These are phyloP conservation scores for Russula lepida DNA, from an alignment of 768 basidiomycete species.

Conservation along the genomic window DNA sequence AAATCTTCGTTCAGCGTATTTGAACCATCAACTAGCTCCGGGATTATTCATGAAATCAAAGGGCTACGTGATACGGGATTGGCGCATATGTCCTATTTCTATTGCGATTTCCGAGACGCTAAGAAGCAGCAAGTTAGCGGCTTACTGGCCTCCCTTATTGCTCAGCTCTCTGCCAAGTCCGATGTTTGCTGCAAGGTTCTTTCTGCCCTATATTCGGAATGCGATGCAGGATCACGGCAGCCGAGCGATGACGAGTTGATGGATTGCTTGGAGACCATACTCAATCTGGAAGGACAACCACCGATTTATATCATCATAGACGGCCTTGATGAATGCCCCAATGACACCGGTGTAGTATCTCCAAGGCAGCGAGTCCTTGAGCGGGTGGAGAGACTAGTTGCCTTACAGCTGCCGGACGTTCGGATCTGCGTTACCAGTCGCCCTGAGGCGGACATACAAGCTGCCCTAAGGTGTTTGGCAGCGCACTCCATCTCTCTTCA, in stretches of 20 bases:
- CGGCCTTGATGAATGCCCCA: neutral
- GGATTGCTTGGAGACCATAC: neutral
- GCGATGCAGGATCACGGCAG: neutral
- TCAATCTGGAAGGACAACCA: neutral
- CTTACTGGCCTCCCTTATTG: neutral
- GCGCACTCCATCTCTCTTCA: neutral
- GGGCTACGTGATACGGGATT: neutral
- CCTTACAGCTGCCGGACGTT: neutral
- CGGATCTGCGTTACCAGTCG: neutral
- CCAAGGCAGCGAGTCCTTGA: neutral
- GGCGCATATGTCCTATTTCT: neutral
- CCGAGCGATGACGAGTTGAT: neutral
- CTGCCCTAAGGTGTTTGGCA: neutral
- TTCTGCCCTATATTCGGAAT: neutral
- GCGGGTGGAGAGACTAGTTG: neutral
- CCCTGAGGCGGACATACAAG: neutral
- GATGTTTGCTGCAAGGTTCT: neutral
- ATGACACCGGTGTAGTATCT: neutral
- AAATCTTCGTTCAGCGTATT: neutral
- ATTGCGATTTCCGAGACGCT: neutral
- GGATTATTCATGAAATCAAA: neutral
- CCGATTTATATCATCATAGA: neutral
- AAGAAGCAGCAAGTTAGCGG: neutral
- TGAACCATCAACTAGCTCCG: neutral
- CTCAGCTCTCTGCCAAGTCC: neutral